Evolutionary conservation across 108 stramenopile genomes (phyloP).

Genomic region (Cyclotella baltica): DNA sequence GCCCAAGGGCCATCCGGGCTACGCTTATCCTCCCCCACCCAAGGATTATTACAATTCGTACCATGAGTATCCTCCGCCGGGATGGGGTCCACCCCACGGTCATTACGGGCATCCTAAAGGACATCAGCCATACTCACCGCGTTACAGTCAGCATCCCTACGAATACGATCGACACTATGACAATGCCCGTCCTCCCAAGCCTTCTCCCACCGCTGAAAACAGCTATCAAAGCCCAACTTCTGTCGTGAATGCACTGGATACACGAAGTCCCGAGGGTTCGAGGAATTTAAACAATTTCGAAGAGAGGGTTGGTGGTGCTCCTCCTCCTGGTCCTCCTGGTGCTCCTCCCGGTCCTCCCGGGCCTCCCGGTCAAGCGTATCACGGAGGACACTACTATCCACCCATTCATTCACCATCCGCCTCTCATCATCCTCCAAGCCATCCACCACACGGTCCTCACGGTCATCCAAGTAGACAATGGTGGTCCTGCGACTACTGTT

Average conservation of each 20-base stretch:
- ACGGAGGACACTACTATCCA: slow-evolving; percentile 22
- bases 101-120: neutral
- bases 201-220: slow-evolving; percentile 7
- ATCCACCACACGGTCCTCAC: no score
- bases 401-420: slow-evolving; percentile 22
- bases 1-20: slow-evolving; percentile 8
- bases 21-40: slow-evolving; percentile 22
- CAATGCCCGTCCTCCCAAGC: slow-evolving; percentile 11
- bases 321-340: neutral
- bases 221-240: slow-evolving; percentile 18
- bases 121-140: slow-evolving; percentile 9
- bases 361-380: no score
- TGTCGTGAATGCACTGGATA: slow-evolving; percentile 26
- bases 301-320: slow-evolving; percentile 29
- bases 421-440: slow-evolving; percentile 1
- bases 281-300: slow-evolving; percentile 44
- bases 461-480: no score
- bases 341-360: neutral
- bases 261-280: slow-evolving; percentile 51
- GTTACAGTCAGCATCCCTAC: slow-evolving; percentile 3
- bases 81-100: neutral
- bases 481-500: slow-evolving; percentile 89
- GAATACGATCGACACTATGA: slow-evolving; percentile 13
- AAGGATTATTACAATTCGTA: slow-evolving; percentile 19
- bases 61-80: slow-evolving; percentile 23